Evolutionary conservation across 2,329 filamentous ascomycete species (phyloP).

Genomic region (Penicillium freii): DNA sequence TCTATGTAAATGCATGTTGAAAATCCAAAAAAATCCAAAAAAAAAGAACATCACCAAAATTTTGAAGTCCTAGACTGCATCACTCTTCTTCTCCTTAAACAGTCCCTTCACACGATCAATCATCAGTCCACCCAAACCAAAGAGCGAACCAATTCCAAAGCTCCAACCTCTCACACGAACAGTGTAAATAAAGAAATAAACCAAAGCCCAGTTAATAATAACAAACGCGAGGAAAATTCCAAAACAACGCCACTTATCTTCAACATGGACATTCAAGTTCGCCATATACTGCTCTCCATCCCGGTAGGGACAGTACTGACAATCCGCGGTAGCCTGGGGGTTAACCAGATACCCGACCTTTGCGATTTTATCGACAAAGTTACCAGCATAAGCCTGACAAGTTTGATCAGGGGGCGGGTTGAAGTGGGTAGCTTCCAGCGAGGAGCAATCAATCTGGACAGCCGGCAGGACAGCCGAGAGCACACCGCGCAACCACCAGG

Average conservation of each 20-base stretch:
- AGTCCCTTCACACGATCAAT: conserved; percentile 33
- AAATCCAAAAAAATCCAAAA: neutral
- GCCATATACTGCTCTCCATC: conserved; percentile 66
- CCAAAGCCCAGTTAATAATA: conserved; percentile 67
- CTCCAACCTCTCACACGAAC: conserved; percentile 68
- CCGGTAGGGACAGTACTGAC: conserved; percentile 68
- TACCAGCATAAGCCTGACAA: conserved; percentile 62
- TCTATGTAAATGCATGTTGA: conserved; percentile 25
- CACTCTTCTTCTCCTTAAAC: conserved; percentile 25
- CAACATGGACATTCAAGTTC: conserved; percentile 54
- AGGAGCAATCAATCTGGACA: conserved; percentile 52
- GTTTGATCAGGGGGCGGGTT: conserved; percentile 63
- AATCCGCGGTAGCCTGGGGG: conserved; percentile 55
- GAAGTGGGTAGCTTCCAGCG: conserved; percentile 63
- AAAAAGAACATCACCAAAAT: neutral
- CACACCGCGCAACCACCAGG: conserved; percentile 71
- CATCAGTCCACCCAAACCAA: conserved; percentile 48
- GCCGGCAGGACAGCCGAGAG: conserved; percentile 61
- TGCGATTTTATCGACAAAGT: conserved; percentile 53
- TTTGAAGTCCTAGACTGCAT: conserved; percentile 14
- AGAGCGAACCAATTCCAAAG: conserved; percentile 64
- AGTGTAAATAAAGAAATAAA: conserved; percentile 76
- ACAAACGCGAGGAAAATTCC: conserved; percentile 71
- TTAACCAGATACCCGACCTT: conserved; percentile 63
- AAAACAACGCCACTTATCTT: conserved; percentile 70